These are phyloP conservation scores for Pleurotus ostreatus DNA, from an alignment of 768 basidiomycete species.

Conservation along the genomic window DNA sequence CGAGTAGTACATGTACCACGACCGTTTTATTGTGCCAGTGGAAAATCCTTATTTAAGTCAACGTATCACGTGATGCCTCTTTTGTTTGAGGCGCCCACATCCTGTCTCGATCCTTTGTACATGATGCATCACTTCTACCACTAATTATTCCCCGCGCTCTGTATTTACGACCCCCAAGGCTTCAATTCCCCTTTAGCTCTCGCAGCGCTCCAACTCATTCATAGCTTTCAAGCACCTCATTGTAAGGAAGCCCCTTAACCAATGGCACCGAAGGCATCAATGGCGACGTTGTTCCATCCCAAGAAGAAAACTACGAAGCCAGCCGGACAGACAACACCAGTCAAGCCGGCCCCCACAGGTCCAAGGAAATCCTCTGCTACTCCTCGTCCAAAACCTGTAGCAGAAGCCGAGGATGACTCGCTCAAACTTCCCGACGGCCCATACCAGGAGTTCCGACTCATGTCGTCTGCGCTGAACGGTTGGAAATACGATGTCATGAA, in stretches of 20 bases:
- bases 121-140: no score
- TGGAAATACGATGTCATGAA: conserved; percentile 95
- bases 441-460: conserved; percentile 73
- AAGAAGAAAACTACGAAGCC: conserved; percentile 50
- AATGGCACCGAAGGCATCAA: conserved; percentile 41
- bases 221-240: no score
- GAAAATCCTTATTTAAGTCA: no score
- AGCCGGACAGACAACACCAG: conserved; percentile 24
- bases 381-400: conserved; percentile 35
- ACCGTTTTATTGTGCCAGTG: no score
- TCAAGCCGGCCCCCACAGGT: conserved; percentile 17
- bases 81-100: no score
- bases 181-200: no score
- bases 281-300: conserved; percentile 60
- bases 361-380: conserved; percentile 27
- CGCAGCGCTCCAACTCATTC: no score
- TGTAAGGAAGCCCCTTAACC: background rate
- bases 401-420: conserved; percentile 45
- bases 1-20: no score
- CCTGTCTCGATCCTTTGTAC: no score
- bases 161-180: no score
- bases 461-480: conserved; percentile 76
- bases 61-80: no score
- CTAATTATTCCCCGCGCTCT: no score
- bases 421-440: conserved; percentile 61